These are phyloP conservation scores for Penicillium ucsense DNA, from an alignment of 495 filamentous ascomycete genomes.

Conservation along the genomic window DNA sequence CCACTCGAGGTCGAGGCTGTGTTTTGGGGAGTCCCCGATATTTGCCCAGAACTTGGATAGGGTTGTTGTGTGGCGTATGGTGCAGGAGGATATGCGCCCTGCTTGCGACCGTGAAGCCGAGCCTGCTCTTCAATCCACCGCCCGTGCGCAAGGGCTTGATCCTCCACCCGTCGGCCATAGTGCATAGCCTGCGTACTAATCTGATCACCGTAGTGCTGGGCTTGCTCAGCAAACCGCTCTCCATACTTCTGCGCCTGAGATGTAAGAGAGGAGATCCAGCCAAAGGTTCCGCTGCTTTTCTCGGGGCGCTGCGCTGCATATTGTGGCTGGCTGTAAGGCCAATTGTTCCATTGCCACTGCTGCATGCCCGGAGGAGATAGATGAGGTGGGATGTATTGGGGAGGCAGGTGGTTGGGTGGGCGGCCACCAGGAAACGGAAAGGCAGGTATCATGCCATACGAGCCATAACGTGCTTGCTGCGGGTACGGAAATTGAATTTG, in stretches of 20 bases:
- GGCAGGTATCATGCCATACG: constrained; percentile 2
- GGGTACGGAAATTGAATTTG: constrained; percentile 11
- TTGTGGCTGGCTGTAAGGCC: constrained; percentile 18
- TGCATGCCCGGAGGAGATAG: constrained; percentile 12
- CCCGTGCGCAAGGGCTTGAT: constrained; percentile 32
- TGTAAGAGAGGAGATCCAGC: constrained; percentile 30
- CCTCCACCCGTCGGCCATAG: constrained; percentile 33
- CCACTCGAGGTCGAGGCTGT: constrained; percentile 1
- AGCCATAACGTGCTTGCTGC: constrained; percentile 7
- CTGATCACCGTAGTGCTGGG: constrained; percentile 33
- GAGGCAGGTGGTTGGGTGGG: constrained; percentile 17
- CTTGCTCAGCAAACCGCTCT: constrained; percentile 33
- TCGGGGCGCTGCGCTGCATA: constrained; percentile 10
- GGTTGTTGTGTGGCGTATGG: background rate
- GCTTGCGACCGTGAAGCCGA: constrained; percentile 20
- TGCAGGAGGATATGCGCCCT: constrained; percentile 2
- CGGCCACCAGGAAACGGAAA: constrained; percentile 4
- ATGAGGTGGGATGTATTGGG: constrained; percentile 15
- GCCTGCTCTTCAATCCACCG: constrained; percentile 37
- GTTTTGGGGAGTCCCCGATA: background rate
- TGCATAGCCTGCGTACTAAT: constrained; percentile 32
- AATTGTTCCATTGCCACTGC: constrained; percentile 26
- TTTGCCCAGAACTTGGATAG: constrained; percentile 3
- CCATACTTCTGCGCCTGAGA: constrained; percentile 36
- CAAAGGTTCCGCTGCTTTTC: constrained; percentile 21